These are phyloP conservation scores for Phialophora chinensis DNA, from an alignment of 2,329 filamentous ascomycete species.

Conservation along the genomic window DNA sequence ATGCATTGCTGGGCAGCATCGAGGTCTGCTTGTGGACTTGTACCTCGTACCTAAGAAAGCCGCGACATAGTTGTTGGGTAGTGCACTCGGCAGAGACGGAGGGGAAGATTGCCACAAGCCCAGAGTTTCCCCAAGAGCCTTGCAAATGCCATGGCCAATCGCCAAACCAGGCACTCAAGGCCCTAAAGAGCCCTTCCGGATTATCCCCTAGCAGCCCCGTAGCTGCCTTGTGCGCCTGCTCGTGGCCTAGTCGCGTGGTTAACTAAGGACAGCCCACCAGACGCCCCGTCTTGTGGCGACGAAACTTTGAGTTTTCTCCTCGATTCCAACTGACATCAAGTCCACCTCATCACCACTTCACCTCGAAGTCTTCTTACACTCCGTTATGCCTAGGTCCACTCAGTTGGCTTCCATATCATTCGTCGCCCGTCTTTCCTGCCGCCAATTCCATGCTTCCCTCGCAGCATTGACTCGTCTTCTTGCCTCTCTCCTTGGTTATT, in stretches of 20 bases:
- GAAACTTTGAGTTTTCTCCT: not conserved
- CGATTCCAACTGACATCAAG: conserved; percentile 5
- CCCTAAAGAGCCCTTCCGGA: conserved; percentile 2
- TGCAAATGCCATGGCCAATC: not conserved
- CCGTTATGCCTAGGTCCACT: not conserved
- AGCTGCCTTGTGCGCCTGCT: not conserved
- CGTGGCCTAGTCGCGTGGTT: not conserved
- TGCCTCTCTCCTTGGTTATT: not conserved
- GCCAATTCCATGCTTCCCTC: not conserved
- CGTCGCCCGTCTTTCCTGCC: not conserved
- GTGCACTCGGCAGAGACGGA: no score
- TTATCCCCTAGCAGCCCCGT: not conserved
- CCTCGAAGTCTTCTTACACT: not conserved
- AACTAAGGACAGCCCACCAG: no score
- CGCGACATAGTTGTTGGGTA: not conserved
- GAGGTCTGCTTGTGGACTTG: not conserved
- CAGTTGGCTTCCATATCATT: not conserved
- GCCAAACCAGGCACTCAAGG: not conserved
- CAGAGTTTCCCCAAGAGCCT: not conserved
- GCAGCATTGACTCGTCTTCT: not conserved
- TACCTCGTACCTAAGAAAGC: not conserved
- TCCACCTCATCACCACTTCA: not conserved
- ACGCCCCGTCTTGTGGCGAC: not conserved
- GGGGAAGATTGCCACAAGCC: not conserved
- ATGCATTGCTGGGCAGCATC: conserved; percentile 12